Evolutionary conservation across 2,329 filamentous ascomycete species (phyloP), one percentile per base, ranked within the genome.

Genomic region (Alternaria brassicae): DNA sequence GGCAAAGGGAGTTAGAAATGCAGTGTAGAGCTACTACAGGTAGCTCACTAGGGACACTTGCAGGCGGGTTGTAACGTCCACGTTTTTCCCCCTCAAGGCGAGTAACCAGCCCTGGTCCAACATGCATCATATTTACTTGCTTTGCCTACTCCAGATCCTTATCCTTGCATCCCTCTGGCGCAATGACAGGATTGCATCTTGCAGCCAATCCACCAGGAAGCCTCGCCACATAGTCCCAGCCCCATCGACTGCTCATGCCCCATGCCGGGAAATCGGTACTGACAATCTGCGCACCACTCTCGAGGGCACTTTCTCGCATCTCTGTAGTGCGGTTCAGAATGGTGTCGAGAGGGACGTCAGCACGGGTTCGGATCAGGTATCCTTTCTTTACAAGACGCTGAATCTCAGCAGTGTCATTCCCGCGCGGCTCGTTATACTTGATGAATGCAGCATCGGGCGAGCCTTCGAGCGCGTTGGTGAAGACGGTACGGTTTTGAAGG

Each of bases 331-430:
- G 73, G 13, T 68, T 66, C 17, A 82, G 59, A 6, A 84, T 70
- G 0, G 82, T 84, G 2, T 71, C 72, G 25, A 84, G 72, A 0
- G 82, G 81, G 25, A 79, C 75, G 68, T 85, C 82, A 3, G 81
- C 75, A 39, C 82, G 72, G 2, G 82, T 84, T 44, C 82, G 78
- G n/a, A 85, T 78, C 68, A 82, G 80, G 70, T 84, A 84, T 6
- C 79, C 79, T 9, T 80, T 81, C 49, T 72, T 70, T 21, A 84
- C 81, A 36, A 82, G 75, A 7, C 76, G 68, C 58, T 79, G 78
- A 51, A 84, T 83, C 45, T 80, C 76, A 12, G 68, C 74, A 3
- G 75, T 69, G 34, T 79, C 73, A 3, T 71, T 67, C 6, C 66
- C 68, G 15, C 66, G 68, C 0, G 81, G 81, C 36, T 82, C 77